These are phyloP conservation scores for Anisodus tanguticus DNA, from an alignment of 257 asterid species.

Conservation along the genomic window DNA sequence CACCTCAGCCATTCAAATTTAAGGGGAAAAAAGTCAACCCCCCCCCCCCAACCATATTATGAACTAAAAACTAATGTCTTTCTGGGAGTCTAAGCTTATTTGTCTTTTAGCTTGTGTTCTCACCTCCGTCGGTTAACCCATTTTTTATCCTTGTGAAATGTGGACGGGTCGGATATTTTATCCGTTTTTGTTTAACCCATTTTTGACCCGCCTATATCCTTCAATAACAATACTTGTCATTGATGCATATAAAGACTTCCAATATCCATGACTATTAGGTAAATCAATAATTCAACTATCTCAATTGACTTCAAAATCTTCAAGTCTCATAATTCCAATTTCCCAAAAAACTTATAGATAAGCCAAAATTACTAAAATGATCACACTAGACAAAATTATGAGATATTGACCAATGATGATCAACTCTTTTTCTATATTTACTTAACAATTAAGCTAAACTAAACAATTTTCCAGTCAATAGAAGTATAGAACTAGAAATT, in stretches of 20 bases:
- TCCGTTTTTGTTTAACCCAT: too few relatives aligned
- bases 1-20: background rate
- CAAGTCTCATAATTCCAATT: background rate
- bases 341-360: background rate
- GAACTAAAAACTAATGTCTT: too few relatives aligned
- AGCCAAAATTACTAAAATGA: background rate
- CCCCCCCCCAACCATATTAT: too few relatives aligned
- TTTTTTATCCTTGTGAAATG: too few relatives aligned
- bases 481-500: background rate
- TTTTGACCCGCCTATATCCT: background rate
- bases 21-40: too few relatives aligned
- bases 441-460: background rate
- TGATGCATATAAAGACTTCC: slow-evolving; percentile 1
- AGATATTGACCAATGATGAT: background rate
- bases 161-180: too few relatives aligned
- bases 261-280: background rate
- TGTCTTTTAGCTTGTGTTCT: too few relatives aligned
- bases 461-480: background rate
- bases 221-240: background rate
- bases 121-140: too few relatives aligned
- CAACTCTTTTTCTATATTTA: background rate
- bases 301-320: slow-evolving; percentile 15
- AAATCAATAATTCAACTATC: background rate
- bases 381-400: too few relatives aligned
- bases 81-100: too few relatives aligned